Evolutionary conservation across 768 basidiomycete genomes (phyloP).

Genomic region (Piloderma croceum): DNA sequence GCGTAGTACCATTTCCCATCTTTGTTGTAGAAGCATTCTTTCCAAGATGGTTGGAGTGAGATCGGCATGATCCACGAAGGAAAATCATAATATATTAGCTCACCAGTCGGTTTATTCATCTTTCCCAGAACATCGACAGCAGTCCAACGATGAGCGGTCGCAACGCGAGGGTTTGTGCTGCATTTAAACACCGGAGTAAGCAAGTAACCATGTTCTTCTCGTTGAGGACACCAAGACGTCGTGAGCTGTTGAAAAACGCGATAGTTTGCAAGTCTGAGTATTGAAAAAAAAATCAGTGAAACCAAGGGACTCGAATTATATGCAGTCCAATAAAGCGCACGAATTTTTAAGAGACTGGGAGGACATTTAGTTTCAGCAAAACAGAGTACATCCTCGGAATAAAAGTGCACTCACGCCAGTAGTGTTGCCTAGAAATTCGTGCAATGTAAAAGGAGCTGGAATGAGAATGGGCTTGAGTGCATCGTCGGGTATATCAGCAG

Average conservation of each 20-base stretch:
- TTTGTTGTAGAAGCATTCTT: conserved; percentile 79
- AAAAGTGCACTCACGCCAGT: conserved; percentile 45
- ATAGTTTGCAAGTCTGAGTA: conserved; percentile 57
- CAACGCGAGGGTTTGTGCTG: conserved; percentile 69
- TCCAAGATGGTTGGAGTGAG: background rate
- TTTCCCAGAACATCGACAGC: conserved; percentile 55
- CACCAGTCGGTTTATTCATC: conserved; percentile 62
- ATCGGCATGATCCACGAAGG: background rate
- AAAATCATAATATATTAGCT: conserved; percentile 2
- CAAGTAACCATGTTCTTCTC: conserved; percentile 79
- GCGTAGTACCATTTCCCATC: conserved; percentile 83
- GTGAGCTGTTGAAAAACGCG: conserved; percentile 61
- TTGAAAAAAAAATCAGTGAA: no score
- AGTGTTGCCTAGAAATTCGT: conserved; percentile 60
- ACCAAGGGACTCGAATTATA: no score
- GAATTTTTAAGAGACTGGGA: conserved; percentile 49
- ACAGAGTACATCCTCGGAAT: background rate
- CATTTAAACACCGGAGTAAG: conserved; percentile 73
- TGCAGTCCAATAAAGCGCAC: no score
- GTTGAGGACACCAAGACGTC: conserved; percentile 75
- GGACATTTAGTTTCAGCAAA: conserved; percentile 4
- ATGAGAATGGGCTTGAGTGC: conserved; percentile 64
- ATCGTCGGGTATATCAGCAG: conserved; percentile 57
- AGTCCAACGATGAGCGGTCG: conserved; percentile 72
- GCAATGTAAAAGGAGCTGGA: conserved; percentile 55